Conservation (phyloP, 225 moss, liverwort and hornwort species). For the Sphagnum tenellum region DNA sequence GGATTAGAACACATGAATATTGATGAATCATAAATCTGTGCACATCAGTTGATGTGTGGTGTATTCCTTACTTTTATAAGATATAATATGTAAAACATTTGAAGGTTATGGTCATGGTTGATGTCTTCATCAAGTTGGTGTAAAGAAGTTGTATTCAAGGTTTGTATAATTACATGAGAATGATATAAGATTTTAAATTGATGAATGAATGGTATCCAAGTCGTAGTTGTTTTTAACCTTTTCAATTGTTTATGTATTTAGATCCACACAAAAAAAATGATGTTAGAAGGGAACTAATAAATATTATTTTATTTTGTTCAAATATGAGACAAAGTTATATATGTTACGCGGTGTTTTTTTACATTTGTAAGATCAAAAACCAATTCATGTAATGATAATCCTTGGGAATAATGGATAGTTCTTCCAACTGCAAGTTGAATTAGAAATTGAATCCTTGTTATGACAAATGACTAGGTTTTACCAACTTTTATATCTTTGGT, state of each 20-base stretch:
- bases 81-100: no score
- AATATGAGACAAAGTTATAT: no score
- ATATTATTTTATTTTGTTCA: no score
- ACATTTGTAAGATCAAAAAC: background rate
- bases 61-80: no score
- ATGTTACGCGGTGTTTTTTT: background rate
- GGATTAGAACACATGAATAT: no score
- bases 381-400: background rate
- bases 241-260: background rate
- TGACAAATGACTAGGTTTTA: background rate
- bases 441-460: background rate
- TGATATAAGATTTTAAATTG: background rate
- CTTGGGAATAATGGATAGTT: background rate
- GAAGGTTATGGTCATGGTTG: no score
- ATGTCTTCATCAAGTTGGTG: no score
- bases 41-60: no score
- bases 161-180: conserved; percentile 1
- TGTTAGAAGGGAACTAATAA: no score
- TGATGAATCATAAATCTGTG: no score
- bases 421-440: background rate
- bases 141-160: background rate
- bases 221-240: background rate
- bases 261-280: background rate
- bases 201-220: background rate
- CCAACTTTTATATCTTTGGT: background rate